Conservation (phyloP, 768 basidiomycete species). For the Postia placenta region DNA sequence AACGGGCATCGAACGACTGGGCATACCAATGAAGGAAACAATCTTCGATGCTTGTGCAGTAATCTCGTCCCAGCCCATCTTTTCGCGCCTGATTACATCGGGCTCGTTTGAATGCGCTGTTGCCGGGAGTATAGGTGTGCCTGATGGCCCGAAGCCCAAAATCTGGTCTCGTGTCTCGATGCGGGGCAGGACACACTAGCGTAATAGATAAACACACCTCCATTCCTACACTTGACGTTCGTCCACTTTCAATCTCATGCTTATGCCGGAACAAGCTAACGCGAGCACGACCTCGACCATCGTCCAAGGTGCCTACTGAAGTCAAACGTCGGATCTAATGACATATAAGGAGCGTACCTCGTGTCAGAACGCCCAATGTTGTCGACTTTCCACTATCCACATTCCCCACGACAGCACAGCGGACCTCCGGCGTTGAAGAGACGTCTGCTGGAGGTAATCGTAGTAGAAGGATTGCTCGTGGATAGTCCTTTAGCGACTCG, state of each 20-base stretch:
- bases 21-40: constrained; percentile 80
- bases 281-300: constrained; percentile 76
- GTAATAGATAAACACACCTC: constrained; percentile 50
- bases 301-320: constrained; percentile 61
- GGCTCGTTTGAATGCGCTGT: constrained; percentile 48
- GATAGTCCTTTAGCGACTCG: constrained; percentile 37
- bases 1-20: too few relatives aligned
- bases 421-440: constrained; percentile 80
- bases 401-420: constrained; percentile 95
- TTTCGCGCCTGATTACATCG: constrained; percentile 72
- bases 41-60: constrained; percentile 86
- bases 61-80: constrained; percentile 94
- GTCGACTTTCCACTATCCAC: constrained; percentile 94
- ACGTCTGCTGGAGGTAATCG: constrained; percentile 74
- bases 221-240: constrained; percentile 95
- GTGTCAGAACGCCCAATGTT: constrained; percentile 90
- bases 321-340: constrained; percentile 10
- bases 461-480: constrained; percentile 56
- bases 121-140: constrained; percentile 73
- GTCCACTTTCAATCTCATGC: constrained; percentile 93
- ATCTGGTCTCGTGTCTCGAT: constrained; percentile 43
- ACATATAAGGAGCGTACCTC: constrained; percentile 44
- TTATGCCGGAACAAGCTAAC: constrained; percentile 93
- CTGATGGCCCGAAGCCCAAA: constrained; percentile 76
- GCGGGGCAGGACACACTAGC: not conserved